phyloP scores from a whole-genome alignment of 2,329 filamentous ascomycete genomes.

The Colletotrichum filicis region DNA sequence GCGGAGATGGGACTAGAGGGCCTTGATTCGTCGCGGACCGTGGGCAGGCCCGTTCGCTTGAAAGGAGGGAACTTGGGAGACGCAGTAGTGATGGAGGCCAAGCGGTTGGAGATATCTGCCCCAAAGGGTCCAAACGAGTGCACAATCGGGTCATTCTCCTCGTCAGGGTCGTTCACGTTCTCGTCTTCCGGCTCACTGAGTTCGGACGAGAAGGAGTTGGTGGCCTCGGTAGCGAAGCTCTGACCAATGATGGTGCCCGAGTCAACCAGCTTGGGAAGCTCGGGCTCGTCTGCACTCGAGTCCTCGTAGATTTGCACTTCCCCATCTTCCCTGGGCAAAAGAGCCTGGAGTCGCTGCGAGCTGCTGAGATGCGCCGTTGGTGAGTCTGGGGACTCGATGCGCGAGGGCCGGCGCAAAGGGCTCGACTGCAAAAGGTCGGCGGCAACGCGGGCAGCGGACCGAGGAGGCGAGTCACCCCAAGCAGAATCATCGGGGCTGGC shows the following conservation, averaged over 20 bases:
- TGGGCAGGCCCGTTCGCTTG: constrained; percentile 20
- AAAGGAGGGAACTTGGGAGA: constrained; percentile 65
- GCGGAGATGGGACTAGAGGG: constrained; percentile 31
- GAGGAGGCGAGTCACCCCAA: constrained; percentile 72
- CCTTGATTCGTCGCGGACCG: constrained; percentile 20
- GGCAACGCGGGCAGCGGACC: constrained; percentile 47
- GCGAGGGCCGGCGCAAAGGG: constrained; percentile 64
- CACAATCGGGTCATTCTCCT: constrained; percentile 94
- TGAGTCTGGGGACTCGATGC: constrained; percentile 81
- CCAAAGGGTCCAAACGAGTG: constrained; percentile 94
- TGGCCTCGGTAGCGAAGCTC: constrained; percentile 62
- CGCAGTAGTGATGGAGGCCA: constrained; percentile 80
- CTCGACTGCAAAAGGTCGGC: constrained; percentile 66
- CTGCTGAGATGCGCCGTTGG: constrained; percentile 54
- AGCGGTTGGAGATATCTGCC: constrained; percentile 82
- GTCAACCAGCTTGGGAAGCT: constrained; percentile 48
- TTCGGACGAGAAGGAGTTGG: constrained; percentile 68
- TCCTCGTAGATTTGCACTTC: constrained; percentile 40
- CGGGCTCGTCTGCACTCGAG: constrained; percentile 42
- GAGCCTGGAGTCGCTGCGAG: constrained; percentile 57
- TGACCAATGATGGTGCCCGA: constrained; percentile 42
- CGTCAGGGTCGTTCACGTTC: constrained; percentile 72
- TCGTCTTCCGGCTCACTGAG: constrained; percentile 60
- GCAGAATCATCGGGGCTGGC: constrained; percentile 72
- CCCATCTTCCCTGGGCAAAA: constrained; percentile 48